These are phyloP conservation scores for Wickerhamomyces strasburgensis DNA, from an alignment of 805 yeast species.

Conservation along the genomic window DNA sequence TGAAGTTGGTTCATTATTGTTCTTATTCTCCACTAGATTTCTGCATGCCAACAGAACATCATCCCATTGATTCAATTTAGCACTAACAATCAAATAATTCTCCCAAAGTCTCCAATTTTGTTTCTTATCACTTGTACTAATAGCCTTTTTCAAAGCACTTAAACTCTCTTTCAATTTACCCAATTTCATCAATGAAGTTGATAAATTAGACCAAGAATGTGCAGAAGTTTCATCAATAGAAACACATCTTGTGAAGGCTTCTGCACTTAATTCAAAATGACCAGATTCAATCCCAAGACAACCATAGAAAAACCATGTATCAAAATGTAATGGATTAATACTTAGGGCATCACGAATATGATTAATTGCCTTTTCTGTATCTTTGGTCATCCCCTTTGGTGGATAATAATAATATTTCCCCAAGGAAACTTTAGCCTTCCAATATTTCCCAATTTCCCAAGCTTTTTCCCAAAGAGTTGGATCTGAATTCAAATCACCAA, in stretches of 20 bases:
- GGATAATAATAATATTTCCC: constrained; percentile 68
- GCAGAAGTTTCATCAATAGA: constrained; percentile 76
- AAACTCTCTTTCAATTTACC: constrained; percentile 75
- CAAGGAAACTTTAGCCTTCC: constrained; percentile 80
- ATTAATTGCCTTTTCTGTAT: constrained; percentile 48
- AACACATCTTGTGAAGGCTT: constrained; percentile 89
- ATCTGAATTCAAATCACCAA: constrained; percentile 81
- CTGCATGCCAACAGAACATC: constrained; percentile 77
- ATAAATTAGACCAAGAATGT: constrained; percentile 87
- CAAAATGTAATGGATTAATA: constrained; percentile 67
- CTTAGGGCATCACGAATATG: constrained; percentile 73
- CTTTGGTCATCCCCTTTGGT: constrained; percentile 52
- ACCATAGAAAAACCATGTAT: constrained; percentile 91
- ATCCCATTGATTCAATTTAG: constrained; percentile 79
- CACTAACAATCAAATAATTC: constrained; percentile 78
- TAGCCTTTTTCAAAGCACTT: constrained; percentile 77
- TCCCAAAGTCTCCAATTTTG: constrained; percentile 90
- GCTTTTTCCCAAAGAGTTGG: constrained; percentile 77
- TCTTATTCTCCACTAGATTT: constrained; percentile 53
- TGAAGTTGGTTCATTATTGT: constrained; percentile 54
- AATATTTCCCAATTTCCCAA: constrained; percentile 80
- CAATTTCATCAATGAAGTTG: constrained; percentile 65
- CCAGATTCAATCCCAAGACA: constrained; percentile 76
- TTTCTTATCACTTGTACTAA: constrained; percentile 59
- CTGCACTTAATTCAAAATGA: constrained; percentile 74